Conservation (phyloP, 306 rosid genomes). For the Abrus precatorius region DNA sequence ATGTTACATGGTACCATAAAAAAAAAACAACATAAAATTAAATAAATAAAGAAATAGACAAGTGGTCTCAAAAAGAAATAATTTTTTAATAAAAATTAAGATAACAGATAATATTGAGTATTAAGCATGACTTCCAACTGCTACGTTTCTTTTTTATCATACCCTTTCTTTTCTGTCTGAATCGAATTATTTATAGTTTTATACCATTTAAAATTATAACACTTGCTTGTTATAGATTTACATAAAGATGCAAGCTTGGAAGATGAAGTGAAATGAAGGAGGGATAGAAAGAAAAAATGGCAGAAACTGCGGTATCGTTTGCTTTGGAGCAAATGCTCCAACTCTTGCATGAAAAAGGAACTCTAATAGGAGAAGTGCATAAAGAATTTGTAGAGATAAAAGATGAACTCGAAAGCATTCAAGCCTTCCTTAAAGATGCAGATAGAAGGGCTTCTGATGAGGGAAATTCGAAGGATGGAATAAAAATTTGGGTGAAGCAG, state of each 20-base stretch:
- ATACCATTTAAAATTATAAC: too few species aligned
- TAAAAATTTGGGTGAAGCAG: constrained; percentile 45
- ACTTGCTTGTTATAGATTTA: too few species aligned
- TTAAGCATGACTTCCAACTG: too few species aligned
- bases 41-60: too few species aligned
- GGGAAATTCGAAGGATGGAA: not conserved
- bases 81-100: too few species aligned
- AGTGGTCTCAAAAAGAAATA: too few species aligned
- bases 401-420: constrained; percentile 46
- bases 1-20: too few species aligned
- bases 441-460: constrained; percentile 40
- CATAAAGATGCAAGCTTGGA: not conserved
- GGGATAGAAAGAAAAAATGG: constrained; percentile 9
- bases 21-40: too few species aligned
- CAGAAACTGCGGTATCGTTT: constrained; percentile 35
- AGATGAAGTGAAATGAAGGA: not conserved
- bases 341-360: constrained; percentile 18
- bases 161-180: too few species aligned
- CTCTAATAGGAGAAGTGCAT: not conserved
- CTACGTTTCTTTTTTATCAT: too few species aligned
- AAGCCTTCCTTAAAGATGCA: constrained; percentile 41
- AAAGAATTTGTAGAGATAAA: constrained; percentile 33
- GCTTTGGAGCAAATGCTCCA: not conserved
- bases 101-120: too few species aligned
- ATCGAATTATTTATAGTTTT: too few species aligned